phyloP scores from a whole-genome alignment of 495 filamentous ascomycete species.

The Talaromyces ruber region DNA sequence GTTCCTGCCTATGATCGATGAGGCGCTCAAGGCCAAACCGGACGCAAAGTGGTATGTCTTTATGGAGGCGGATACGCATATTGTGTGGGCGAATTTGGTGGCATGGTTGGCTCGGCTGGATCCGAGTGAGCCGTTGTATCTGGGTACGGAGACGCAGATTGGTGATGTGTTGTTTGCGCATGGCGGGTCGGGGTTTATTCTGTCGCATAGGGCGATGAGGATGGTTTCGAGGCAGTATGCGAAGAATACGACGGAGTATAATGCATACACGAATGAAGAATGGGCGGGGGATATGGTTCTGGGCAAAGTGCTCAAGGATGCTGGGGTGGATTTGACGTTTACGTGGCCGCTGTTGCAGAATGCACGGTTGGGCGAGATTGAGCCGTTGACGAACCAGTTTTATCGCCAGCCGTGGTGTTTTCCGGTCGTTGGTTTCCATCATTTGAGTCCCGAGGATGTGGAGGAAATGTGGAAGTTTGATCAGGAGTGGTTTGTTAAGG shows the following conservation, averaged over 20 bases:
- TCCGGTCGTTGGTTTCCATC: slow-evolving; percentile 47
- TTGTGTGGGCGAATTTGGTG: slow-evolving; percentile 53
- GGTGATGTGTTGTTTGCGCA: slow-evolving; percentile 52
- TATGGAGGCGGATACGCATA: slow-evolving; percentile 61
- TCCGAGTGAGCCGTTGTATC: slow-evolving; percentile 40
- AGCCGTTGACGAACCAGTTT: slow-evolving; percentile 30
- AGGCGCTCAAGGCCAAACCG: slow-evolving; percentile 32
- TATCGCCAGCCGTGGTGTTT: slow-evolving; percentile 46
- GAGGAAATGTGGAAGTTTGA: slow-evolving; percentile 33
- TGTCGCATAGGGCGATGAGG: slow-evolving; percentile 48
- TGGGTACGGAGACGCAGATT: slow-evolving; percentile 51
- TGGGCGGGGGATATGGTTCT: slow-evolving; percentile 68
- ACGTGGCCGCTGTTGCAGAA: slow-evolving; percentile 47
- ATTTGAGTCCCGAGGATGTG: slow-evolving; percentile 31
- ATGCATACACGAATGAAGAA: slow-evolving; percentile 42
- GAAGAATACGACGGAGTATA: slow-evolving; percentile 37
- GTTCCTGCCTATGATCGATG: slow-evolving; percentile 46
- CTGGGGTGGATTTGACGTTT: slow-evolving; percentile 37
- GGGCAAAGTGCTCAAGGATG: slow-evolving; percentile 47
- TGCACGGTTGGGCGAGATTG: slow-evolving; percentile 33
- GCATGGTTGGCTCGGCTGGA: slow-evolving; percentile 47
- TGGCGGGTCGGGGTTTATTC: slow-evolving; percentile 58
- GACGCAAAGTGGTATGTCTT: slow-evolving; percentile 60
- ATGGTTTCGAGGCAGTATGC: slow-evolving; percentile 34
- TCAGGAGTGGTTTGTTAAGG: slow-evolving; percentile 26